Evolutionary conservation across 2,329 filamentous ascomycete species (phyloP).

Genomic region (Cladophialophora exuberans): DNA sequence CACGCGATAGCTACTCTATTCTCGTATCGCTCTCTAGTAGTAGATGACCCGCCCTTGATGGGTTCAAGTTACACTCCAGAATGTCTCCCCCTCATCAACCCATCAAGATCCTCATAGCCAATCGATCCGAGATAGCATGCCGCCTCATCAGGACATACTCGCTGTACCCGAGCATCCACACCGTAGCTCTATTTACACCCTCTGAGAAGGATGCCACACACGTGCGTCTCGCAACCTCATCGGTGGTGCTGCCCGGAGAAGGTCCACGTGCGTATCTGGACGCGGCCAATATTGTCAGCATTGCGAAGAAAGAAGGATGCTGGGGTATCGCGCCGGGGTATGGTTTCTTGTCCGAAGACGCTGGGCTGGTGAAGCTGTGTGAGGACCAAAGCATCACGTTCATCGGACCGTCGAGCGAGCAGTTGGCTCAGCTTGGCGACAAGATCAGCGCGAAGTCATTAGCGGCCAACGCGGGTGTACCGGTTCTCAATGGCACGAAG

Average conservation of each 20-base stretch:
- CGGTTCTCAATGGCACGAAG: conserved; percentile 90
- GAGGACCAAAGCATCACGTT: conserved; percentile 96
- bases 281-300: conserved; percentile 97
- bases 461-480: conserved; percentile 89
- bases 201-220: conserved; percentile 99
- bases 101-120: conserved; percentile 98
- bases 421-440: conserved; percentile 92
- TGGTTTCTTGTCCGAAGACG: conserved; percentile 96
- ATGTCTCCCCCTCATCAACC: conserved; percentile 60
- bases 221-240: conserved; percentile 98
- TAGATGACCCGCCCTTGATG: conserved; percentile 18
- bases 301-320: conserved; percentile 89
- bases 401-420: conserved; percentile 84
- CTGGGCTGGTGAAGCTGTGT: conserved; percentile 90
- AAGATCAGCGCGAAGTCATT: conserved; percentile 93
- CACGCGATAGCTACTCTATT: conserved; percentile 9
- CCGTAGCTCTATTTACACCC: conserved; percentile 66
- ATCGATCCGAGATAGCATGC: conserved; percentile 93
- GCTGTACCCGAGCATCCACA: conserved; percentile 92
- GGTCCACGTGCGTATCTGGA: conserved; percentile 96
- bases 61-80: conserved; percentile 19
- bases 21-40: conserved; percentile 19
- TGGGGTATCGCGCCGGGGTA: conserved; percentile 99
- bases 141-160: conserved; percentile 89
- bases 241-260: conserved; percentile 95